Percentiles rank a stretch among this genome's conserved stretches.
These are phyloP conservation scores for Rhizopus stolonifer DNA, from an alignment of 371 early-diverging fungal species.

Conservation along the genomic window DNA sequence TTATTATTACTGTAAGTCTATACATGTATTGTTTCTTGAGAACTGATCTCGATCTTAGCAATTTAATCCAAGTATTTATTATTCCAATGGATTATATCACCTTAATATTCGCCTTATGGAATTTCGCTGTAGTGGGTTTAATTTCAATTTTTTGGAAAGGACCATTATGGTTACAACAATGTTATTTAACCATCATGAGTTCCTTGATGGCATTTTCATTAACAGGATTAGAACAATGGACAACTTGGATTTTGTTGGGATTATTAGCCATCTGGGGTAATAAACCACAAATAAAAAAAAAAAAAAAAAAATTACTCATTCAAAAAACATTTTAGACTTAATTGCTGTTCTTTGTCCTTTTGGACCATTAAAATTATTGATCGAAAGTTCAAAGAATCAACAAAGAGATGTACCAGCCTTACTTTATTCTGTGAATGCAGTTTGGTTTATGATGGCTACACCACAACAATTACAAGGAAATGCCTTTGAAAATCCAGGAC, in stretches of 20 bases:
- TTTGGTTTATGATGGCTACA: conserved; percentile 79
- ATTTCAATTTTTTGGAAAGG: conserved; percentile 83
- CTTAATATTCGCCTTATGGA: conserved; percentile 76
- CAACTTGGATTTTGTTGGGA: conserved; percentile 83
- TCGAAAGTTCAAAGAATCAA: conserved; percentile 73
- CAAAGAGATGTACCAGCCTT: conserved; percentile 81
- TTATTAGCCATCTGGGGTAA: conserved; percentile 86
- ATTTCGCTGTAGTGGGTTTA: conserved; percentile 75
- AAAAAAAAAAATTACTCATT: too few relatives aligned
- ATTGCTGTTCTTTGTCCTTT: conserved; percentile 88
- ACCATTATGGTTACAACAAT: conserved; percentile 75
- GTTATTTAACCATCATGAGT: conserved; percentile 79
- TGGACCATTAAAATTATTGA: conserved; percentile 84
- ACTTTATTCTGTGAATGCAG: conserved; percentile 73
- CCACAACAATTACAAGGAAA: conserved; percentile 17
- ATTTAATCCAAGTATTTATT: conserved; percentile 58
- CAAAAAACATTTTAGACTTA: conserved; percentile 59
- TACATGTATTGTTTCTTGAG: conserved; percentile 10
- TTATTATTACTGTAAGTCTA: conserved; percentile 48
- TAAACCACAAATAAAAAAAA: too few relatives aligned
- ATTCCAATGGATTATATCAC: conserved; percentile 79
- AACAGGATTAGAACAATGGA: conserved; percentile 72
- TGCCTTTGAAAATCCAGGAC: neutral
- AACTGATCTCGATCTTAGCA: conserved; percentile 21
- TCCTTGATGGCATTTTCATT: conserved; percentile 81